Evolutionary conservation across 2,329 filamentous ascomycete genomes (phyloP).

Genomic region (Stemphylium lycopersici): DNA sequence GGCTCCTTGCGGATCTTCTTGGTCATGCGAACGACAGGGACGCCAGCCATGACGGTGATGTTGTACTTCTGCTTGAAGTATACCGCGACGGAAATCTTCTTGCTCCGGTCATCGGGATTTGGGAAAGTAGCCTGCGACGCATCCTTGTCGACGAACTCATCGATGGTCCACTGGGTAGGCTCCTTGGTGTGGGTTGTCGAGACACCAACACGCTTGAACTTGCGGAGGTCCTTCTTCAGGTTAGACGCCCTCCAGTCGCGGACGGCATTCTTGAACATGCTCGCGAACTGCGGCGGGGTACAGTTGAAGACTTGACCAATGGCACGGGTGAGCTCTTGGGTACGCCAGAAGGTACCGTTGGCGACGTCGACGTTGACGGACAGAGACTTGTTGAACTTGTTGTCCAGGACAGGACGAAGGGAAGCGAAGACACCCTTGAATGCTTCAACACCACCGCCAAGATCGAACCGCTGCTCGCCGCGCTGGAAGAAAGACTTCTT

Average conservation of each 20-base stretch:
- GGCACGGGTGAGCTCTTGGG: slow-evolving; percentile 47
- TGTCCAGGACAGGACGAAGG: slow-evolving; percentile 71
- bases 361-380: slow-evolving; percentile 89
- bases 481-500: slow-evolving; percentile 82
- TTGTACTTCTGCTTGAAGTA: slow-evolving; percentile 63
- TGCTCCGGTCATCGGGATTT: slow-evolving; percentile 67
- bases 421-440: slow-evolving; percentile 91
- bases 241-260: slow-evolving; percentile 33
- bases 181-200: slow-evolving; percentile 46
- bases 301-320: slow-evolving; percentile 35
- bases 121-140: slow-evolving; percentile 55
- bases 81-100: slow-evolving; percentile 59
- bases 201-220: slow-evolving; percentile 52
- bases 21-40: slow-evolving; percentile 66
- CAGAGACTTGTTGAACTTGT: slow-evolving; percentile 62
- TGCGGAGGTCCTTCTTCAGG: slow-evolving; percentile 48
- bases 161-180: slow-evolving; percentile 58
- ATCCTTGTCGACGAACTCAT: slow-evolving; percentile 54
- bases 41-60: slow-evolving; percentile 52
- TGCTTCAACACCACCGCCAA: slow-evolving; percentile 74
- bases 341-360: slow-evolving; percentile 85
- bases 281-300: slow-evolving; percentile 25
- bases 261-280: slow-evolving; percentile 26
- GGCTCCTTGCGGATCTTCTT: slow-evolving; percentile 53
- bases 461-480: slow-evolving; percentile 54